A percentile compares a stretch with the other conserved stretches of the same genome.
phyloP scores from a whole-genome alignment of 306 rosid genomes.

The Betula pendula region DNA sequence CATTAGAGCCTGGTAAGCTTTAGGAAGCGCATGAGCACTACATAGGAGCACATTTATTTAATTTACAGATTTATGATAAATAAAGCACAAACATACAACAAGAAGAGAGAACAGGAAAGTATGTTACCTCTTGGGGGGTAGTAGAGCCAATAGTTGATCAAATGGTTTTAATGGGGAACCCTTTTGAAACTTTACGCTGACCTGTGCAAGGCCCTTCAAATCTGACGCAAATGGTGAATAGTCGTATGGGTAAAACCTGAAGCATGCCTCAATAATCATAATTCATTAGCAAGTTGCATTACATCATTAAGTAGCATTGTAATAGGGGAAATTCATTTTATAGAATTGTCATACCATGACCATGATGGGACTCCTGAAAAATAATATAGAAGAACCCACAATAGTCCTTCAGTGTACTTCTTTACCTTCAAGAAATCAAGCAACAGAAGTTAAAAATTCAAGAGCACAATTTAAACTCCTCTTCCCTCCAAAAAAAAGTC shows the following conservation, averaged over 20 bases:
- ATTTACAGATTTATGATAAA: background rate
- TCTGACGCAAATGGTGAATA: constrained; percentile 66
- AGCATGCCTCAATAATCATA: no score
- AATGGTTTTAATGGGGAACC: constrained; percentile 57
- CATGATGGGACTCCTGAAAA: constrained; percentile 59
- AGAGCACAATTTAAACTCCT: no score
- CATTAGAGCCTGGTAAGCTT: constrained; percentile 36
- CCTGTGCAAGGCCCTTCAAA: constrained; percentile 49
- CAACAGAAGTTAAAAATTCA: background rate
- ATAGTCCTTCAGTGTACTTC: constrained; percentile 56
- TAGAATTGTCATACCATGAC: constrained; percentile 46
- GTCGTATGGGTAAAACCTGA: constrained; percentile 58
- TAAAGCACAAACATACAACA: no score
- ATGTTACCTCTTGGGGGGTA: constrained; percentile 49
- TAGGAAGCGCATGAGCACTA: constrained; percentile 57
- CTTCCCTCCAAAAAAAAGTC: no score
- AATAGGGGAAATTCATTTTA: background rate
- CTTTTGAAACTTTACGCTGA: constrained; percentile 33
- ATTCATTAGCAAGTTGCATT: background rate
- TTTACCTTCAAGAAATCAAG: constrained; percentile 35
- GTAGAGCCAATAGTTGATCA: constrained; percentile 54
- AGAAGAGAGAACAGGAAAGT: no score
- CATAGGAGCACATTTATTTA: background rate
- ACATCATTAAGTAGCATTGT: background rate
- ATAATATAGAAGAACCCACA: constrained; percentile 59